Percentiles rank a stretch among this genome's conserved stretches.
phyloP scores from a whole-genome alignment of 148 eudicot genomes.

The Rhododendron williamsianum region DNA sequence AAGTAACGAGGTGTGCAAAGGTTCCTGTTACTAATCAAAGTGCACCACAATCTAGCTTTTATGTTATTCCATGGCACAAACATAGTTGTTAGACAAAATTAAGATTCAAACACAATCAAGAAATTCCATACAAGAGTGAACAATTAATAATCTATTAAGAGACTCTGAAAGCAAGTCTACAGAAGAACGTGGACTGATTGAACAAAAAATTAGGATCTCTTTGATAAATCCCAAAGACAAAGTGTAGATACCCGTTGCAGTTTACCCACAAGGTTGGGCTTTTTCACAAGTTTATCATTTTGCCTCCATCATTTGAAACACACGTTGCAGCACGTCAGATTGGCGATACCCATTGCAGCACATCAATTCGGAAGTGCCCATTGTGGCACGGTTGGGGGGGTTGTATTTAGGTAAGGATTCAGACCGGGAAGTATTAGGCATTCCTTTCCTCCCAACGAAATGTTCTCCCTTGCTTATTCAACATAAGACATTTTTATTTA shows the following conservation, averaged over 20 bases:
- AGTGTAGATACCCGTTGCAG: background rate
- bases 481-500: background rate
- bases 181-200: background rate
- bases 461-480: background rate
- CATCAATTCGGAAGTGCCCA: background rate
- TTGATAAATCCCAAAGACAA: background rate
- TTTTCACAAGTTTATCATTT: background rate
- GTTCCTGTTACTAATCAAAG: background rate
- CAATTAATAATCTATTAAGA: background rate
- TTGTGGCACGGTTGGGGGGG: too few species aligned
- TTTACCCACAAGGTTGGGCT: background rate
- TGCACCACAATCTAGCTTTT: background rate
- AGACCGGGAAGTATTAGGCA: background rate
- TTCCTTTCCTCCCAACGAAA: background rate
- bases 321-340: background rate
- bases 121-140: background rate
- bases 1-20: background rate
- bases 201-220: background rate
- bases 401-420: too few species aligned
- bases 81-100: too few species aligned
- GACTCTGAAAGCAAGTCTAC: background rate
- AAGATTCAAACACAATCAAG: background rate
- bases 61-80: background rate
- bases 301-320: background rate
- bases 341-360: background rate